phyloP scores from a whole-genome alignment of 2,329 filamentous ascomycete genomes.

The Penicillium sp. region DNA sequence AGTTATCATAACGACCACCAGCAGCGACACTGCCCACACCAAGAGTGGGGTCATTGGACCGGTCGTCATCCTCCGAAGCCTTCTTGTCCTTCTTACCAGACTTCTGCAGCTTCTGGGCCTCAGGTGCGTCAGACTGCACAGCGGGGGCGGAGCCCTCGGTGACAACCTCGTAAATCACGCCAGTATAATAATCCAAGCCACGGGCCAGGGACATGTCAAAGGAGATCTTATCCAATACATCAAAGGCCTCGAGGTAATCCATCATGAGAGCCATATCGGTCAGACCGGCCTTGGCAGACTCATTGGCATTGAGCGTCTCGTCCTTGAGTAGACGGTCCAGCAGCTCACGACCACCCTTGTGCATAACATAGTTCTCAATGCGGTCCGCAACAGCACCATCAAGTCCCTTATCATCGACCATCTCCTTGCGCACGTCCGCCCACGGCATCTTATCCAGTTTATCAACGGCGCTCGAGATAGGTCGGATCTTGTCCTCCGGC shows the following conservation, averaged over 20 bases:
- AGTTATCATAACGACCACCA: constrained; percentile 87
- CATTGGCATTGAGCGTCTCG: constrained; percentile 70
- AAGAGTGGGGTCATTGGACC: constrained; percentile 77
- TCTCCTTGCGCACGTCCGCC: constrained; percentile 87
- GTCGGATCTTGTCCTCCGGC: constrained; percentile 80
- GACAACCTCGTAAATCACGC: constrained; percentile 86
- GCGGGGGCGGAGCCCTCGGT: constrained; percentile 75
- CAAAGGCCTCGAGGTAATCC: constrained; percentile 78
- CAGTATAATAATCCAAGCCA: constrained; percentile 91
- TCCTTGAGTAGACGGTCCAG: constrained; percentile 71
- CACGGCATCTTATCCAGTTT: constrained; percentile 94
- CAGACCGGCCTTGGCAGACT: constrained; percentile 76
- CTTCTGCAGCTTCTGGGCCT: constrained; percentile 38
- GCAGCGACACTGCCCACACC: constrained; percentile 88
- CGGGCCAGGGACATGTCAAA: constrained; percentile 90
- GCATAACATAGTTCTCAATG: constrained; percentile 82
- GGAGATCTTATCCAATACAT: constrained; percentile 73
- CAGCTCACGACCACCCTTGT: constrained; percentile 75
- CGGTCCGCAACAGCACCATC: constrained; percentile 76
- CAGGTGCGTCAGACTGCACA: constrained; percentile 45
- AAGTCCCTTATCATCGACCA: constrained; percentile 90
- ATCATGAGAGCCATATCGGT: constrained; percentile 81
- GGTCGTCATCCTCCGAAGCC: constrained; percentile 65
- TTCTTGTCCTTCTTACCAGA: constrained; percentile 54
- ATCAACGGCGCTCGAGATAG: constrained; percentile 91